Conservation (phyloP, 176 grass and related monocot genomes). For the Dactylis glomerata region DNA sequence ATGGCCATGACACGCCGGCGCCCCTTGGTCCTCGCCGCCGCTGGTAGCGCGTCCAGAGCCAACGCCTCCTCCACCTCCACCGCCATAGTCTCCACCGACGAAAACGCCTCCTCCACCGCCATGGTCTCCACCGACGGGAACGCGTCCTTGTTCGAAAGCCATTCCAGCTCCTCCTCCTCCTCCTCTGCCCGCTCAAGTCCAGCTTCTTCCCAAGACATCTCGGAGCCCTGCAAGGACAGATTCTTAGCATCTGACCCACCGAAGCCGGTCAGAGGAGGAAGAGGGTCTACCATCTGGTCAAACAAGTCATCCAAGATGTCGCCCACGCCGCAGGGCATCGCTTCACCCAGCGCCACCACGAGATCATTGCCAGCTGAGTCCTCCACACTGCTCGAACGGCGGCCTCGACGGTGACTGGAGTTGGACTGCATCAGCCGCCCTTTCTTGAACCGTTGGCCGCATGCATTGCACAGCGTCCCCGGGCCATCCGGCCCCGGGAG, state of each 20-base stretch:
- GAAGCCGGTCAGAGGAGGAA: no score
- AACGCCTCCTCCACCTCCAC: background rate
- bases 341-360: no score
- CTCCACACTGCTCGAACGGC: background rate
- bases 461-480: background rate
- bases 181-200: background rate
- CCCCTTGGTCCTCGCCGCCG: constrained; percentile 52
- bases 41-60: background rate
- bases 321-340: no score
- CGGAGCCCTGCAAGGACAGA: no score
- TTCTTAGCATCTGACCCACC: no score
- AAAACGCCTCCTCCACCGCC: constrained; percentile 57
- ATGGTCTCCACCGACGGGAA: constrained; percentile 66
- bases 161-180: constrained; percentile 75
- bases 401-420: no score
- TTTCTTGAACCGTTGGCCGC: background rate
- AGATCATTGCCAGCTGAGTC: no score
- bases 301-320: no score
- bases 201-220: constrained; percentile 2
- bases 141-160: constrained; percentile 76
- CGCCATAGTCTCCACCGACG: constrained; percentile 51
- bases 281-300: no score
- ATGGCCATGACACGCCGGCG: constrained; percentile 19
- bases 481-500: background rate
- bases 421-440: background rate